Percentiles rank a stretch among this genome's conserved stretches.
These are phyloP conservation scores for Stevia rebaudiana DNA, from an alignment of 140 eudicot genomes.

Conservation along the genomic window DNA sequence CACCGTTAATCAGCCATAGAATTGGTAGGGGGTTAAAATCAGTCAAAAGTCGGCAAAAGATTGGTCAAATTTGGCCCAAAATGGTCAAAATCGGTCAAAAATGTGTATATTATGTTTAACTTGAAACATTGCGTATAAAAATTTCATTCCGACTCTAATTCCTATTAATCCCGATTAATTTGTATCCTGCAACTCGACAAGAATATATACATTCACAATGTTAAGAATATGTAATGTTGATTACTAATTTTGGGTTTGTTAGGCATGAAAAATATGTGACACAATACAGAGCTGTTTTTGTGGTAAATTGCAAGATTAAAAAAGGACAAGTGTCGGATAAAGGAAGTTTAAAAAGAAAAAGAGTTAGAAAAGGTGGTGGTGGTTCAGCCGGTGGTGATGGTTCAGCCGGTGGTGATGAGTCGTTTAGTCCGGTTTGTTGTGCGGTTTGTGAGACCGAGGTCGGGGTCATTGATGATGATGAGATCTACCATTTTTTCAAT, in stretches of 20 bases:
- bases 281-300: constrained; percentile 92
- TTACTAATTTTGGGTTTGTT: constrained; percentile 14
- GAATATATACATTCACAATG: background rate
- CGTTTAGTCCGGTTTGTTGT: constrained; percentile 59
- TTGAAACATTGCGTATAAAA: too few species aligned
- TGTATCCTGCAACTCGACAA: too few species aligned
- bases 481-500: constrained; percentile 76
- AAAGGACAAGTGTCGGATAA: constrained; percentile 37
- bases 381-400: constrained; percentile 29
- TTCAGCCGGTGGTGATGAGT: constrained; percentile 31
- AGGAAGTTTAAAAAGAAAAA: constrained; percentile 59
- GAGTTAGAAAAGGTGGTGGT: constrained; percentile 38
- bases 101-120: too few species aligned
- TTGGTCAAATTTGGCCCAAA: too few species aligned
- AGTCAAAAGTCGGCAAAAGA: too few species aligned
- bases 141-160: too few species aligned
- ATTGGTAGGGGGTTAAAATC: too few species aligned
- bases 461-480: constrained; percentile 81
- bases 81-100: too few species aligned
- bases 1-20: too few species aligned
- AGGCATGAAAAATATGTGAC: constrained; percentile 93
- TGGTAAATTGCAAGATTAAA: constrained; percentile 64
- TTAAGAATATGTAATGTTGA: background rate
- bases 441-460: constrained; percentile 77
- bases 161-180: too few species aligned